A percentile compares a stretch with the other conserved stretches of the same genome.
phyloP scores from a whole-genome alignment of 805 yeast species.

The Pichia paraexigua region DNA sequence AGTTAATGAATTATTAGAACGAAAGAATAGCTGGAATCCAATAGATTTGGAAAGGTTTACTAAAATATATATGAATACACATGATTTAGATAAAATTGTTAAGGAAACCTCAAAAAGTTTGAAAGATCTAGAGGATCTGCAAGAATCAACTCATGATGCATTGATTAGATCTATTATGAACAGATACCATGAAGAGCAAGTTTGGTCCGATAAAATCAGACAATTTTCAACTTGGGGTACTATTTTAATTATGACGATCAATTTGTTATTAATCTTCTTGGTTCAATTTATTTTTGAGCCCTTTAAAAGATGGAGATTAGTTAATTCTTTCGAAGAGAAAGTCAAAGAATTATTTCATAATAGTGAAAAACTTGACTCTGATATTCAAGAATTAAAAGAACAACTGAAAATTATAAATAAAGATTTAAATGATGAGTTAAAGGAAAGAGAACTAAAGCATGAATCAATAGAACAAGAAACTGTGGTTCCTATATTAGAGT shows the following conservation, averaged over 20 bases:
- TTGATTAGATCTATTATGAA: conserved; percentile 73
- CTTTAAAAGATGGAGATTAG: conserved; percentile 79
- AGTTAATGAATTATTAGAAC: conserved; percentile 76
- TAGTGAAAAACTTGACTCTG: conserved; percentile 15
- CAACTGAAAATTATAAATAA: conserved; percentile 8
- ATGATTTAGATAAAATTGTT: conserved; percentile 58
- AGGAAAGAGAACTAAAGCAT: not conserved
- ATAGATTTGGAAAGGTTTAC: conserved; percentile 81
- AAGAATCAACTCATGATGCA: conserved; percentile 62
- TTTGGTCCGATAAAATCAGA: conserved; percentile 96
- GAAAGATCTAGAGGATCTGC: conserved; percentile 46
- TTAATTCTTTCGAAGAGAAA: conserved; percentile 74
- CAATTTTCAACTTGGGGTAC: conserved; percentile 97
- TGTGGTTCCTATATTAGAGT: not conserved
- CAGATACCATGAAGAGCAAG: conserved; percentile 92
- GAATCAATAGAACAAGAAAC: not conserved
- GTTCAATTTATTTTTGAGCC: conserved; percentile 92
- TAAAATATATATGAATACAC: conserved; percentile 70
- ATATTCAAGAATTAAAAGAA: conserved; percentile 14
- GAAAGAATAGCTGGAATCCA: conserved; percentile 78
- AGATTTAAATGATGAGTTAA: not conserved
- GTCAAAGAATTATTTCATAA: conserved; percentile 49
- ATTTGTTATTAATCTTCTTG: conserved; percentile 64
- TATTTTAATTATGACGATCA: conserved; percentile 78
- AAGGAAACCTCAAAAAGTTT: conserved; percentile 39